Base-by-base conservation (phyloP, 495 filamentous ascomycete species). In the Geopyxis carbonaria region DNA sequence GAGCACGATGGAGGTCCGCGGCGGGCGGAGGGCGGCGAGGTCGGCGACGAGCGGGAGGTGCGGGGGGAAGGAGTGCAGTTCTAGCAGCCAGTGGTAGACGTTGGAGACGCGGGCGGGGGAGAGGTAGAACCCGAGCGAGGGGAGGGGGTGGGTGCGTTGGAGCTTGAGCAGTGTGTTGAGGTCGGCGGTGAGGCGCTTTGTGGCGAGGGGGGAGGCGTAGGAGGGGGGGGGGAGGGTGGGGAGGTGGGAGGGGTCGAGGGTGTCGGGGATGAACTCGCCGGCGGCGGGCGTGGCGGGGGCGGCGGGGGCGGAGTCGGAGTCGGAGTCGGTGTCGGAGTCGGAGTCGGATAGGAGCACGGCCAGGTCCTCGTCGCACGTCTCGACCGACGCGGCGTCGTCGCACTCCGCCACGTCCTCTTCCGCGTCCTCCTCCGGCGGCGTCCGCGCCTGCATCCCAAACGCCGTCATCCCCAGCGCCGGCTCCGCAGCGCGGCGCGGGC, bases 41-140 rank as follows among this genome's bases (percentile, higher is more conserved):
- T 93, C 86, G 23, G 66, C 48, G 0, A 79, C 78, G 2, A 94
- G 63, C 0, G 78, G 82, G 1, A 87, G 62, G 2, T 53, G 42
- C 0, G 62, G 48, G 9, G 84, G 75, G 49, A 94, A 93, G 34
- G 73, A 80, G 56, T 94, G 86, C 0, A 94, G 59, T 55, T 93
- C 80, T 2, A 93, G 75, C 45, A 93, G 85, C 84, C 85, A 93
- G 56, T 93, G 86, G 53, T 85, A 94, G 27, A 87, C 61, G 51
- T 86, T 93, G 5, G 56, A 59, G 40, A 75, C 58, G 8, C 64
- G 53, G 9, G 63, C 59, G 3, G 59, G 58, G 19, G 44, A 53
- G 42, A 93, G 72, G 54, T 83, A 86, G 81, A 85, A 94, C 11
- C 86, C 86, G 0, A 93, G 67, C 44, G 82, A 69, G 44, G 78